Evolutionary conservation across 2,329 filamentous ascomycete genomes (phyloP), one percentile per base, ranked within the genome.

Genomic region (Coniochaeta sp.): DNA sequence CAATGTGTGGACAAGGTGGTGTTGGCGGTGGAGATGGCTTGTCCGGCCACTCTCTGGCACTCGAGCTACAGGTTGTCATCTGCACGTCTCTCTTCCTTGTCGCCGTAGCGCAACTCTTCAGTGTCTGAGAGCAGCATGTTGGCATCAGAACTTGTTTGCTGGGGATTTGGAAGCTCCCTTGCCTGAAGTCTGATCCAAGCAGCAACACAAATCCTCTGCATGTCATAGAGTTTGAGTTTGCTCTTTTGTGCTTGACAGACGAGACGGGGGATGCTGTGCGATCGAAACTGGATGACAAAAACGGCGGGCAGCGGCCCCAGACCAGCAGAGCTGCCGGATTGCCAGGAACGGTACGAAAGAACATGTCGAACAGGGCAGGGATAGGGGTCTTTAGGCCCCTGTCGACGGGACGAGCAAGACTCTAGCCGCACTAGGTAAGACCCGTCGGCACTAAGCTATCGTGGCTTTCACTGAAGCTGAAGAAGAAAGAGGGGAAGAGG

Each of bases 1-100:
- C 28, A 35, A 16, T 35, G 47, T 13, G 28, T 35, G 18, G 31
- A 32, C 47, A 49, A 28, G 47, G 47, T 49, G 28, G 45, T 47
- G 45, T 31, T 47, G 45, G 26, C 45, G 24, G 45, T 47, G 45
- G 45, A 47, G 45, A 47, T 47, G 45, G 30, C 42, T 46, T 27
- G 42, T 42, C 33, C 33, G 6, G 33, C 33, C 38, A 22, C 38
- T 40, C 35, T 42, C 12, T 42, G 38, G 20, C 38, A 26, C 38
- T 42, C 9, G n/a, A 30, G 22, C 20, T 42, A 12, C 38, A 42
- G 38, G 38, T 42, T 42, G 26, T 42, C 38, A 42, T 26, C 38
- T 42, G 38, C 38, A 42, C 14, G 20, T 42, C n/a, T 42, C 20
- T 42, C 20, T 22, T 22, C 10, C 20, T 42, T 22, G 38, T 42